A percentile compares a stretch with the other conserved stretches of the same genome.
Evolutionary conservation across 2,329 filamentous ascomycete genomes (phyloP).

Genomic region (Aspergillus japonicus): DNA sequence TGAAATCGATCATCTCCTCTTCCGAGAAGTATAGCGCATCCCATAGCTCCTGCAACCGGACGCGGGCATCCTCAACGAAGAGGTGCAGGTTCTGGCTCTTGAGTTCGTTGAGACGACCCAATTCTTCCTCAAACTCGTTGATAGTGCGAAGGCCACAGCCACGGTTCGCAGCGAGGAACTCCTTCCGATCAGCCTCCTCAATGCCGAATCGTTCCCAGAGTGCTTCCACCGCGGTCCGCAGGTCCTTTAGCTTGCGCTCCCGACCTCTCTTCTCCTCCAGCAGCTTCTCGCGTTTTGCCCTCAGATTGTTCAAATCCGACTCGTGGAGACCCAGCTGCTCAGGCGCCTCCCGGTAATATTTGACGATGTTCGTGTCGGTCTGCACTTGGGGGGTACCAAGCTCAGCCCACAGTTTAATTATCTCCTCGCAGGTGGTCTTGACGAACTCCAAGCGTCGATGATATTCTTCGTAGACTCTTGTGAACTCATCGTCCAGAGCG

Average conservation of each 20-base stretch:
- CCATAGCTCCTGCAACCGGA: constrained; percentile 91
- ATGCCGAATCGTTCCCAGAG: constrained; percentile 88
- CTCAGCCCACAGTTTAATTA: constrained; percentile 94
- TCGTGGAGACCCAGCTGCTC: constrained; percentile 92
- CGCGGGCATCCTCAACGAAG: constrained; percentile 92
- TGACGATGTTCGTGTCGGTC: constrained; percentile 81
- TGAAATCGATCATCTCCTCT: constrained; percentile 98
- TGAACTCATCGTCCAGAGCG: constrained; percentile 85
- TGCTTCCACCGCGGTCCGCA: constrained; percentile 73
- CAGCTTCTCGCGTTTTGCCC: constrained; percentile 74
- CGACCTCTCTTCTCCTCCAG: constrained; percentile 83
- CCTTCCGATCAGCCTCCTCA: constrained; percentile 77
- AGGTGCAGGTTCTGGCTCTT: constrained; percentile 93
- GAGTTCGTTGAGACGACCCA: constrained; percentile 80
- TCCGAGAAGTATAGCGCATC: constrained; percentile 91
- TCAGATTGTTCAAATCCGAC: constrained; percentile 74
- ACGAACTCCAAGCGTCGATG: constrained; percentile 76
- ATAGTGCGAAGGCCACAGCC: constrained; percentile 89
- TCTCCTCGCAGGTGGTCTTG: constrained; percentile 72
- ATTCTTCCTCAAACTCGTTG: constrained; percentile 93
- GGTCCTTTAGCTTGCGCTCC: constrained; percentile 73
- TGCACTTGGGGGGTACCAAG: constrained; percentile 91
- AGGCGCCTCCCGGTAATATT: constrained; percentile 83
- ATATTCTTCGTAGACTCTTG: constrained; percentile 95
- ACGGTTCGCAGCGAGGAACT: constrained; percentile 81